These are phyloP conservation scores for Lathyrus tuberosus DNA, from an alignment of 306 rosid genomes.

Conservation along the genomic window DNA sequence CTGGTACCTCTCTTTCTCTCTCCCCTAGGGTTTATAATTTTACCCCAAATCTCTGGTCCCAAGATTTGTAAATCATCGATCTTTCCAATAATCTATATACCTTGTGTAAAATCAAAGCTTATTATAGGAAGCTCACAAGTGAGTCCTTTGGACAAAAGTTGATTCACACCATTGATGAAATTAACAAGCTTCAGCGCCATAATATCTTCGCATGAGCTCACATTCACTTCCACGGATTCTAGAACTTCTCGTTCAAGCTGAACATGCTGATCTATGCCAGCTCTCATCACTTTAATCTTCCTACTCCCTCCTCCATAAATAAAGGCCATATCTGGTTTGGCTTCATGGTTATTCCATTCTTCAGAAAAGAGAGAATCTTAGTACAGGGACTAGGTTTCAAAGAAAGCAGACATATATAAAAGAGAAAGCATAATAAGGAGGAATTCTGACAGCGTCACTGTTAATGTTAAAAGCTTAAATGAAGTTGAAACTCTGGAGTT, in stretches of 20 bases:
- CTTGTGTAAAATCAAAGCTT: constrained; percentile 54
- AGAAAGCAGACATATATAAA: constrained; percentile 19
- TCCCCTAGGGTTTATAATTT: too few relatives aligned
- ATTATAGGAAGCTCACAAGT: constrained; percentile 80
- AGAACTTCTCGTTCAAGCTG: constrained; percentile 73
- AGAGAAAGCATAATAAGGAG: background rate
- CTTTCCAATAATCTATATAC: constrained; percentile 77
- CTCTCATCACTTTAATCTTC: constrained; percentile 56
- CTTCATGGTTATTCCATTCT: constrained; percentile 33
- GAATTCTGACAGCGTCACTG: too few relatives aligned
- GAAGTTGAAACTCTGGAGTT: too few relatives aligned
- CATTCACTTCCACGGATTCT: constrained; percentile 45
- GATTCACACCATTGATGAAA: constrained; percentile 65
- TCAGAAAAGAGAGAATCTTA: constrained; percentile 32
- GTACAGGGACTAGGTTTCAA: background rate
- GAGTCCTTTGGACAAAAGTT: constrained; percentile 63
- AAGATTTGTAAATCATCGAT: too few relatives aligned
- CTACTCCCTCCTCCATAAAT: constrained; percentile 43
- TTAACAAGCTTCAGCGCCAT: constrained; percentile 76
- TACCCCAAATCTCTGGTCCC: too few relatives aligned
- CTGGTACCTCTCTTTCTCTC: too few relatives aligned
- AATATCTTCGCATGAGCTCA: constrained; percentile 54
- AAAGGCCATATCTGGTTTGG: constrained; percentile 40
- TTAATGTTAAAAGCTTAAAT: too few relatives aligned
- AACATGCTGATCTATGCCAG: constrained; percentile 63